Evolutionary conservation across 2,329 filamentous ascomycete species (phyloP).

Genomic region (Aureobasidium sp.): DNA sequence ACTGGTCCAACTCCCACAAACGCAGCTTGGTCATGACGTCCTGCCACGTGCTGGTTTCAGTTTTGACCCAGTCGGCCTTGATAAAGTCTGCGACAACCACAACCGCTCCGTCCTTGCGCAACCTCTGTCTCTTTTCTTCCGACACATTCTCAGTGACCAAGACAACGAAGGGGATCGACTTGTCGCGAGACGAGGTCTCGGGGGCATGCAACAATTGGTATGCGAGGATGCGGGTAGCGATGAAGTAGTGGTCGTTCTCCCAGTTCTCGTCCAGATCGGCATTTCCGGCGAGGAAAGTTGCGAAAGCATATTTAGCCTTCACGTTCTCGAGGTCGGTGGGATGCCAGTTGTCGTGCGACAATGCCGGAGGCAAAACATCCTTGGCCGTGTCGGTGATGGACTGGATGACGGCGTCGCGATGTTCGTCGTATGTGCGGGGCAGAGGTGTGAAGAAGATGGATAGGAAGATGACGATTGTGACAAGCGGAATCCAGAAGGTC

Average conservation of each 20-base stretch:
- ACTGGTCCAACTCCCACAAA: constrained; percentile 30
- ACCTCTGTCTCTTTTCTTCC: constrained; percentile 19
- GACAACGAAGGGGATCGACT: constrained; percentile 23
- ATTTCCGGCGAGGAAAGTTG: constrained; percentile 22
- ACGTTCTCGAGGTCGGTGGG: constrained; percentile 3
- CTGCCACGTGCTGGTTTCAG: constrained; percentile 22
- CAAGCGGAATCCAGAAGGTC: constrained; percentile 12
- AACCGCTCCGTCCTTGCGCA: constrained; percentile 22
- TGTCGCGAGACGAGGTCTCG: constrained; percentile 18
- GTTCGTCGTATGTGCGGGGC: constrained; percentile 12
- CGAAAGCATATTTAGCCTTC: constrained; percentile 20
- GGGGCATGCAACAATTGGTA: constrained; percentile 25
- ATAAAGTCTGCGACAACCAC: constrained; percentile 21
- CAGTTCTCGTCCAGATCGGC: constrained; percentile 16
- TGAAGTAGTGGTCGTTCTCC: constrained; percentile 24
- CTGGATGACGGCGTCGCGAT: constrained; percentile 13
- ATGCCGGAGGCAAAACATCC: background rate
- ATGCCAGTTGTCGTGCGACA: background rate
- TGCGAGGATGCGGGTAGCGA: constrained; percentile 21
- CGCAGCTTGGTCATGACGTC: constrained; percentile 32
- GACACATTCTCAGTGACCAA: constrained; percentile 22
- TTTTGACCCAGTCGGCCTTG: constrained; percentile 24
- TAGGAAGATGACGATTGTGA: constrained; percentile 13
- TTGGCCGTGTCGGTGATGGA: constrained; percentile 14
- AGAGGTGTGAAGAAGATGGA: constrained; percentile 14